Base-by-base conservation (phyloP, 805 yeast species). In the Ogataea polymorpha region DNA sequence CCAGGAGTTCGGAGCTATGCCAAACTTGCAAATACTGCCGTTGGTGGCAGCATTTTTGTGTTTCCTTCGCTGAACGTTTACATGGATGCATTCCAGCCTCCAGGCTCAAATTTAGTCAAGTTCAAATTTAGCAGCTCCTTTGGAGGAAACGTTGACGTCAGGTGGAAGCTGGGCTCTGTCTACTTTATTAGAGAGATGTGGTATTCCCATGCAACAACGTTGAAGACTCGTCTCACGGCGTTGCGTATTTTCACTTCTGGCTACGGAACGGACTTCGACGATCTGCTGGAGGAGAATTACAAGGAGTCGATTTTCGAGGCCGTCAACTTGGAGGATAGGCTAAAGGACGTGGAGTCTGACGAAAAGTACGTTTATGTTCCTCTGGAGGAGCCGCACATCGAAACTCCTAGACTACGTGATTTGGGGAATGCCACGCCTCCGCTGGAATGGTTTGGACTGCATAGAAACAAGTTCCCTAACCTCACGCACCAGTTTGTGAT, bases 341-440 rank as follows among this genome's bases (percentile, higher is more conserved):
- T 76, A 29, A 74, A 68, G 45, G 75, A 70, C 41, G 74, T 71
- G 18, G 77, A 70, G 39, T 56, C 70, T 16, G 77, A 73, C 40
- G 41, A 56, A 26, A 66, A 65, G 30, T 86, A 73, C 53, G 59
- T 59, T 0, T 88, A 88, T 52, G 53, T 70, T 23, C 77, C 98
- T 0, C 55, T 86, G 9, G 79, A 74, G 26, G 85, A 84, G 9
- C 96, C 97, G 0, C 69, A 77, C 6, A 88, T 93, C 26, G 95
- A 86, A 46, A 86, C 93, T 14, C 98, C 98, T 2, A 91, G 83
- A 51, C 68, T 93, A 55, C 80, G 80, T 55, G 98, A 93, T 55
- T 71, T 93, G 54, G 98, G 99, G 18, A 90, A 84, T 63, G 98
- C 97, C 1, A 93, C 99, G 0, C 99, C 99, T 1, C 99, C 99